Evolutionary conservation across 176 grass and related monocot genomes (phyloP), one percentile per base, ranked within the genome.

Genomic region (Elaeis guineensis): DNA sequence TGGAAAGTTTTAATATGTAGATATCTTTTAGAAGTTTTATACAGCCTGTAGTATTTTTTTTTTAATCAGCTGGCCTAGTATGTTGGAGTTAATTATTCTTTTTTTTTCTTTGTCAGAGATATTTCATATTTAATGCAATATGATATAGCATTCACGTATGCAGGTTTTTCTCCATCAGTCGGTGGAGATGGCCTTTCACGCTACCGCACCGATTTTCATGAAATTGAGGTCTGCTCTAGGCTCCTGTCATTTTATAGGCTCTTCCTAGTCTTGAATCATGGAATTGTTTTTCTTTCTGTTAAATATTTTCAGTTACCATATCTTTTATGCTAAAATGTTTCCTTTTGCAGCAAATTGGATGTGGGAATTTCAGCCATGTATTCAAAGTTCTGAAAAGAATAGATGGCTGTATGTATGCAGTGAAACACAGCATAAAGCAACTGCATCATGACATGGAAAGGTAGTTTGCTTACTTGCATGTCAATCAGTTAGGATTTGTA

Each of bases 321-420:
- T 18, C 6, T 24, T 39, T 17, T 54, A 11, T 44, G 2, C 9
- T 12, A 44, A 52, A 35, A 32, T 69, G 54, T 4, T 55, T 83
- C 51, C 54, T 71, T 75, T 77, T 77, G 21, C 66, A 97, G 93
- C 82, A 91, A 97, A 97, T 97, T 78, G 87, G 93, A 1, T 61
- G 5, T 67, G 87, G 93, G 32, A 97, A 97, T 72, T 97, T 97
- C 76, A 97, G 93, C 68, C 59, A 73, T 26, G 93, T 92, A 39
- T 92, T 92, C 63, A 98, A 98, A 69, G 93, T 78, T 88, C 77
- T 98, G 50, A 98, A 87, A 57, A 85, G 93, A 82, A 85, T 98
- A 81, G 87, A 98, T 63, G 93, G 93, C 22, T 98, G 84, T 71
- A 69, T 98, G 57, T 98, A 98, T 71, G 87, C 93, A 58, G 84